These are phyloP conservation scores for Mycena venus DNA, from an alignment of 768 basidiomycete genomes.

Conservation along the genomic window DNA sequence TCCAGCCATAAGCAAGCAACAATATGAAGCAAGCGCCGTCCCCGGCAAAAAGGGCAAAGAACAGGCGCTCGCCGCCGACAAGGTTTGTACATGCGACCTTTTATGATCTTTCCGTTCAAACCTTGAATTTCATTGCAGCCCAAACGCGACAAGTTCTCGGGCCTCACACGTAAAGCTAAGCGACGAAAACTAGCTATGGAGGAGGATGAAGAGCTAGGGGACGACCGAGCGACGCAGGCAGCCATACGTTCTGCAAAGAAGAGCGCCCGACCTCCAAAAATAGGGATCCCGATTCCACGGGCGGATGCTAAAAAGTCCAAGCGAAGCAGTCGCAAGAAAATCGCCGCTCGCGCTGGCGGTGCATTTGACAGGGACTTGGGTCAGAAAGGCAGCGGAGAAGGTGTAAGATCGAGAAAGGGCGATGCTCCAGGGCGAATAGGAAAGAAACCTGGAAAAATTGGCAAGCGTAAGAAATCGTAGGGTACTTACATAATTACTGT, in stretches of 20 bases:
- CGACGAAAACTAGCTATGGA: slow-evolving; percentile 90
- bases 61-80: slow-evolving; percentile 51
- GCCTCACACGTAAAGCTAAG: slow-evolving; percentile 89
- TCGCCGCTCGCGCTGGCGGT: slow-evolving; percentile 46
- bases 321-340: slow-evolving; percentile 51
- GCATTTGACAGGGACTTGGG: slow-evolving; percentile 75
- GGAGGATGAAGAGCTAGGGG: slow-evolving; percentile 76
- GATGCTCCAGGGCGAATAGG: slow-evolving; percentile 67
- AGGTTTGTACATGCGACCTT: slow-evolving; percentile 47
- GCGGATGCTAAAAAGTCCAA: slow-evolving; percentile 47
- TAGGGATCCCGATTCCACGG: slow-evolving; percentile 65
- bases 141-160: slow-evolving; percentile 83
- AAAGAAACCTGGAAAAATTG: slow-evolving; percentile 61
- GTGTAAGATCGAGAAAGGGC: slow-evolving; percentile 74
- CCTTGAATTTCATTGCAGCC: slow-evolving; percentile 56
- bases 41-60: slow-evolving; percentile 53
- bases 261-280: slow-evolving; percentile 78
- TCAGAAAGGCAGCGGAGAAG: slow-evolving; percentile 62
- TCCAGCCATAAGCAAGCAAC: slow-evolving; percentile 80
- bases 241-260: slow-evolving; percentile 93
- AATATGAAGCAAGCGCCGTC: slow-evolving; percentile 73
- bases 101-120: slow-evolving; percentile 22
- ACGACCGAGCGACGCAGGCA: slow-evolving; percentile 69
- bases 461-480: slow-evolving; percentile 46
- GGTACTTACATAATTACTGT: neutral